Evolutionary conservation across 305 asterid genomes (phyloP).

Genomic region (Fraxinus floribunda): DNA sequence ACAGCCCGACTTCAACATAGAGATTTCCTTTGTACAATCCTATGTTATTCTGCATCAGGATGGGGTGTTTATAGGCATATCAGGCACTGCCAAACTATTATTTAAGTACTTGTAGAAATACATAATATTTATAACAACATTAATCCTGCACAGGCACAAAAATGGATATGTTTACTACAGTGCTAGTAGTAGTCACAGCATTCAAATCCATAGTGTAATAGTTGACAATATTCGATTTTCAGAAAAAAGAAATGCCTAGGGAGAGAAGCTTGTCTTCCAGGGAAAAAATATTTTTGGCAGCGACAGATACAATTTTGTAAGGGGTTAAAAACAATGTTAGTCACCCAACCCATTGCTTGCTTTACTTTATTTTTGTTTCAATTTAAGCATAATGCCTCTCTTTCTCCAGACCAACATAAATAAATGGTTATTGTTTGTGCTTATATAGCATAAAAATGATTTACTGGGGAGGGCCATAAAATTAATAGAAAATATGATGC

Average conservation of each 20-base stretch:
- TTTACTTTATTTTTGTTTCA: background rate
- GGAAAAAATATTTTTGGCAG: background rate
- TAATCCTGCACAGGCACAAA: background rate
- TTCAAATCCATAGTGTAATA: background rate
- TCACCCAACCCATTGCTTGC: background rate
- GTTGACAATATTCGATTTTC: background rate
- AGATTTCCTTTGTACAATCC: background rate
- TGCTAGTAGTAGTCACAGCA: background rate
- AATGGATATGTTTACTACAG: background rate
- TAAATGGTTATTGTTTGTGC: background rate
- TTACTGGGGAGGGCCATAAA: background rate
- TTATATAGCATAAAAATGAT: background rate
- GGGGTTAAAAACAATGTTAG: background rate
- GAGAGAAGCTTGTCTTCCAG: background rate
- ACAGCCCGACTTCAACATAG: background rate
- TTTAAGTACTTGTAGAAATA: background rate
- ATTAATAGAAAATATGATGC: background rate
- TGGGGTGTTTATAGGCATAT: background rate
- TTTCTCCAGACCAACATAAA: background rate
- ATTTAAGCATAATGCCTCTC: background rate
- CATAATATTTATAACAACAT: background rate
- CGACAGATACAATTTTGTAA: background rate
- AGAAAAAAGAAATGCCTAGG: background rate
- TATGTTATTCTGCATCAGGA: background rate
- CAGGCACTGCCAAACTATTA: background rate